These are phyloP conservation scores for Rhodotorula diobovata DNA, from an alignment of 768 basidiomycete species.

Conservation along the genomic window DNA sequence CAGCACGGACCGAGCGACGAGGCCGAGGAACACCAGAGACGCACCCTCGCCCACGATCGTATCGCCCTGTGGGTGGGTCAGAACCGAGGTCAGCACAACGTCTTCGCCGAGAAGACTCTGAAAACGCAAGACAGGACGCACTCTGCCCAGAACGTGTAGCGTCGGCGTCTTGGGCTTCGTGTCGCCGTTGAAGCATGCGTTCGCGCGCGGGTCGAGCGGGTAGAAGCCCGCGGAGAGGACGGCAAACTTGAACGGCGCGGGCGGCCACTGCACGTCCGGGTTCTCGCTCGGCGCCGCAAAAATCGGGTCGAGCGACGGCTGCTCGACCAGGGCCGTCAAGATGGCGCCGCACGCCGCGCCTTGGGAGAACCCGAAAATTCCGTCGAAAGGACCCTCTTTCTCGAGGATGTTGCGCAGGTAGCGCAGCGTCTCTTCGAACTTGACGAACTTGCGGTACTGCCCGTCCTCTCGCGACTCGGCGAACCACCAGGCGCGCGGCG, in stretches of 20 bases:
- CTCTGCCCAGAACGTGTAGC: slow-evolving; percentile 67
- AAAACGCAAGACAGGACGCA: background rate
- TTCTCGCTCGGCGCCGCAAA: slow-evolving; percentile 17
- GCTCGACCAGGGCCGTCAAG: slow-evolving; percentile 28
- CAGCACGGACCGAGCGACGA: too few relatives aligned
- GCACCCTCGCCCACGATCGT: slow-evolving; percentile 56
- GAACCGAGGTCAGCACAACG: background rate
- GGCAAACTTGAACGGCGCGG: slow-evolving; percentile 30
- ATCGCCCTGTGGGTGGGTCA: slow-evolving; percentile 52
- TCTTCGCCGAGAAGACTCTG: too few relatives aligned
- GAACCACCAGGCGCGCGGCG: slow-evolving; percentile 36
- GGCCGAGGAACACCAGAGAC: background rate
- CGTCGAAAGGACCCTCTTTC: slow-evolving; percentile 32
- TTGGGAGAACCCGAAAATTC: slow-evolving; percentile 26
- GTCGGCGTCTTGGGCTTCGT: slow-evolving; percentile 63
- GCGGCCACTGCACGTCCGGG: slow-evolving; percentile 19
- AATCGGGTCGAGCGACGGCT: slow-evolving; percentile 32
- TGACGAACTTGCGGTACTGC: background rate
- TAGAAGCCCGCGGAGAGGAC: slow-evolving; percentile 33
- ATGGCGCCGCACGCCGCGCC: slow-evolving; percentile 30
- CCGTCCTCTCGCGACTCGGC: slow-evolving; percentile 13
- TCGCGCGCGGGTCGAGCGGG: slow-evolving; percentile 26
- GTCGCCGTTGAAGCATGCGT: slow-evolving; percentile 5
- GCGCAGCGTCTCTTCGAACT: slow-evolving; percentile 27
- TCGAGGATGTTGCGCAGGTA: slow-evolving; percentile 34